A percentile compares a stretch with the other conserved stretches of the same genome.
phyloP scores from a whole-genome alignment of 2,329 filamentous ascomycete genomes.

The Didymella glomerata region DNA sequence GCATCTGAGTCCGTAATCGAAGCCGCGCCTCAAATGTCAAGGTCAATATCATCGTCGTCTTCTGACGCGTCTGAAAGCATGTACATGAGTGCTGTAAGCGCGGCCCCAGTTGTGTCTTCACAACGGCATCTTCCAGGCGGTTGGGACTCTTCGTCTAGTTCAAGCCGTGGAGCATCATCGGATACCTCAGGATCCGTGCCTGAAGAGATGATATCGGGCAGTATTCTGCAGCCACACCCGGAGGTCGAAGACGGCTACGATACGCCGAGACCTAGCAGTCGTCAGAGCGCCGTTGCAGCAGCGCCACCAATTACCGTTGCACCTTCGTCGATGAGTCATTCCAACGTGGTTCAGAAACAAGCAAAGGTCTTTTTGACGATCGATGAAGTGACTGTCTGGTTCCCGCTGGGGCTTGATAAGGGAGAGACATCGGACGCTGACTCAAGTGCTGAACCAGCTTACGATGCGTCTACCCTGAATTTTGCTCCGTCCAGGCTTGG shows the following conservation, averaged over 20 bases:
- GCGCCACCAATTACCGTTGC: constrained; percentile 21
- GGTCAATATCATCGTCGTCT: constrained; percentile 75
- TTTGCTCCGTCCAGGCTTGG: constrained; percentile 44
- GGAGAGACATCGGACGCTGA: constrained; percentile 10
- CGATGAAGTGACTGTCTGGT: constrained; percentile 51
- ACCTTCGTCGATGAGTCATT: constrained; percentile 8
- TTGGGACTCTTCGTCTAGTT: constrained; percentile 52
- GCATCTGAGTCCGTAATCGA: constrained; percentile 11
- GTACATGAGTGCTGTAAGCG: constrained; percentile 77
- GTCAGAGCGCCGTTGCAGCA: constrained; percentile 31
- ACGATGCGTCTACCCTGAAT: constrained; percentile 29
- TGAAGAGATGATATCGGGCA: constrained; percentile 42
- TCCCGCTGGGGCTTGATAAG: constrained; percentile 44
- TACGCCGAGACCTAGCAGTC: constrained; percentile 51
- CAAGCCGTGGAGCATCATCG: constrained; percentile 42
- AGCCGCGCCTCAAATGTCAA: constrained; percentile 38
- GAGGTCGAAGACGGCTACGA: constrained; percentile 49
- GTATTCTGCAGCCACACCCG: constrained; percentile 39
- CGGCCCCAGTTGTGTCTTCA: constrained; percentile 38
- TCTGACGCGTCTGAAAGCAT: constrained; percentile 86
- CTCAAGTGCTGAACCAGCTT: constrained; percentile 18
- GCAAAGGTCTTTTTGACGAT: constrained; percentile 48
- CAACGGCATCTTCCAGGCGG: constrained; percentile 51
- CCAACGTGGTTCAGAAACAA: constrained; percentile 25
- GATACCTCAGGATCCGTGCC: constrained; percentile 40